These are phyloP conservation scores for Opeltia flavorubescens DNA, from an alignment of 495 filamentous ascomycete genomes.

Conservation along the genomic window DNA sequence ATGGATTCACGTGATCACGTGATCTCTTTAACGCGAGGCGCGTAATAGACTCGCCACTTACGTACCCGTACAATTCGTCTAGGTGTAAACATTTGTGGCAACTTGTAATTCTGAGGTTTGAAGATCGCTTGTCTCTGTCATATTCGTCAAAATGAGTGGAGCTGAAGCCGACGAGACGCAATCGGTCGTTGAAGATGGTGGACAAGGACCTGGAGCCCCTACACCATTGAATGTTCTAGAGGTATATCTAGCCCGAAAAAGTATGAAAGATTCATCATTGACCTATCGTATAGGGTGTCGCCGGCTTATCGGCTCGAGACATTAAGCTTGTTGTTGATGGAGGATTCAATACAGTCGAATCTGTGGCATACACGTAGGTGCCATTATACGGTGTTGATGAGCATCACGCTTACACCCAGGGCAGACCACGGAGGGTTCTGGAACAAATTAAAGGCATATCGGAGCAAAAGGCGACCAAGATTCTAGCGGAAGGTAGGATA, in stretches of 20 bases:
- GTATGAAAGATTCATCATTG: too few relatives aligned
- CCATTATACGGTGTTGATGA: too few relatives aligned
- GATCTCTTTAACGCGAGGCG: not conserved
- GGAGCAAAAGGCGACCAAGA: constrained; percentile 84
- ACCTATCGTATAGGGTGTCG: constrained; percentile 43
- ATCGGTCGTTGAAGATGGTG: constrained; percentile 42
- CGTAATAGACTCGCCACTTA: not conserved
- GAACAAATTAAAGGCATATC: constrained; percentile 97
- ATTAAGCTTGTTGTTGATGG: constrained; percentile 86
- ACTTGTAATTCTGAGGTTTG: not conserved
- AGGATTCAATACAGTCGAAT: constrained; percentile 88
- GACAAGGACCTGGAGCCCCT: constrained; percentile 78
- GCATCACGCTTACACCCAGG: too few relatives aligned
- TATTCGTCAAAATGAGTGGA: constrained; percentile 33
- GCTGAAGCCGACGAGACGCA: constrained; percentile 46
- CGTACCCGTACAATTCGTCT: not conserved
- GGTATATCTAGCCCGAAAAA: constrained; percentile 41
- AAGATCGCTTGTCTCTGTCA: not conserved
- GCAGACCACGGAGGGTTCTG: constrained; percentile 60
- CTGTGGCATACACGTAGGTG: constrained; percentile 76
- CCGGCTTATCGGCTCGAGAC: constrained; percentile 81
- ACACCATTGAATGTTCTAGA: constrained; percentile 84
- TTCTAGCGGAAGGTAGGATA: constrained; percentile 73
- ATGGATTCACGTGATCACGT: not conserved
- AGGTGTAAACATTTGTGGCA: not conserved